Evolutionary conservation across 2,329 filamentous ascomycete genomes (phyloP).

Genomic region (Chrysoporthe austroafricana): DNA sequence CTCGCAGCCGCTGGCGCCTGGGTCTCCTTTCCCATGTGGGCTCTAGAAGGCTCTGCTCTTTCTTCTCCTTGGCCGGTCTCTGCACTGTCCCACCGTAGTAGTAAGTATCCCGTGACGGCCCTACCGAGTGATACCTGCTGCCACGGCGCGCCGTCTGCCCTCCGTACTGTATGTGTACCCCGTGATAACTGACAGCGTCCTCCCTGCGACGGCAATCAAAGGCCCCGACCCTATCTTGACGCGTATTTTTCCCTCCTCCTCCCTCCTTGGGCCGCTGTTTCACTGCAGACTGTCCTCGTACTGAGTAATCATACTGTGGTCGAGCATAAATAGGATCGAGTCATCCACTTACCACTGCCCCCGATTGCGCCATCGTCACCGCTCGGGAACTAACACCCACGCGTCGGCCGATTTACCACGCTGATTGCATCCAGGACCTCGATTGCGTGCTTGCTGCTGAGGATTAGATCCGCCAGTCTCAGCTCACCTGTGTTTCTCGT

Average conservation of each 20-base stretch:
- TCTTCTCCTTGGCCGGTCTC: too few relatives aligned
- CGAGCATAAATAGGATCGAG: constrained; percentile 16
- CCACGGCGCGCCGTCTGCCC: not conserved
- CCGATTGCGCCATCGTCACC: constrained; percentile 24
- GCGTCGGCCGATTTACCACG: constrained; percentile 14
- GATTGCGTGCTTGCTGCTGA: constrained; percentile 27
- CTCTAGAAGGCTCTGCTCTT: not conserved
- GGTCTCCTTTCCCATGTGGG: not conserved
- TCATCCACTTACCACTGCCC: constrained; percentile 10
- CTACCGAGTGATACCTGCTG: too few relatives aligned
- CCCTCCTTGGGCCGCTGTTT: not conserved
- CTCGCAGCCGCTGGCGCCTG: not conserved
- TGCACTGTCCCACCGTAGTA: not conserved
- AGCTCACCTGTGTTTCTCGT: constrained; percentile 17
- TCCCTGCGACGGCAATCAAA: constrained; percentile 2
- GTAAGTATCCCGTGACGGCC: too few relatives aligned
- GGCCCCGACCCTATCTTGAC: not conserved
- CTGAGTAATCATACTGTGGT: constrained; percentile 13
- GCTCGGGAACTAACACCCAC: constrained; percentile 18
- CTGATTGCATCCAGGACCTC: constrained; percentile 26
- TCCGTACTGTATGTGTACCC: not conserved
- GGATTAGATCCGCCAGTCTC: constrained; percentile 17
- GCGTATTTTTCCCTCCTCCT: constrained; percentile 1
- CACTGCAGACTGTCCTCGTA: constrained; percentile 8
- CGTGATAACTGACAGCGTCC: not conserved